Percentiles rank a stretch among this genome's conserved stretches.
phyloP scores from a whole-genome alignment of 345 rosid species.

The Limnanthes douglasii region DNA sequence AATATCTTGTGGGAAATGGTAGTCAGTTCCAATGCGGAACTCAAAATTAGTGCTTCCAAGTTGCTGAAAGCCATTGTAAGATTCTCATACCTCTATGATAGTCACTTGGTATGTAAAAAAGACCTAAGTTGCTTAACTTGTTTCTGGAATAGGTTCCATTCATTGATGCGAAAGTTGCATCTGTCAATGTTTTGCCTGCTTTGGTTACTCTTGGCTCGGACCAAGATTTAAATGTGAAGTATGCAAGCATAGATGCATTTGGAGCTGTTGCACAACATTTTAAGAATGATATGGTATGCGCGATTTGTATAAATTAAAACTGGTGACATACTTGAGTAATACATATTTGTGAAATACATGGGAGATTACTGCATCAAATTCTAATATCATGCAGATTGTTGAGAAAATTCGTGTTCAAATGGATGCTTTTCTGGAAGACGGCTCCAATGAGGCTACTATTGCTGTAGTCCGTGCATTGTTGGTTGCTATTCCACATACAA shows the following conservation, averaged over 20 bases:
- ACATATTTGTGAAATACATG: no score
- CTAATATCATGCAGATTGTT: constrained; percentile 62
- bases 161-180: constrained; percentile 67
- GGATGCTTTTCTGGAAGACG: constrained; percentile 99
- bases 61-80: constrained; percentile 77
- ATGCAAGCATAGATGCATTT: constrained; percentile 94
- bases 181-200: constrained; percentile 80
- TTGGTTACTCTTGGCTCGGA: constrained; percentile 94
- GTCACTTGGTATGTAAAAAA: background rate
- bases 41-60: constrained; percentile 71
- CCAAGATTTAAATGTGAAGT: constrained; percentile 75
- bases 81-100: constrained; percentile 9
- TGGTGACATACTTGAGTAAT: no score
- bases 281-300: constrained; percentile 86
- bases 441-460: constrained; percentile 87
- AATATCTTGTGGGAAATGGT: constrained; percentile 95
- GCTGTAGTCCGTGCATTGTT: constrained; percentile 83
- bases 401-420: constrained; percentile 96
- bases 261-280: constrained; percentile 95
- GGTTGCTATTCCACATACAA: constrained; percentile 86
- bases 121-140: constrained; percentile 3
- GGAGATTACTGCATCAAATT: no score
- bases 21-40: constrained; percentile 57
- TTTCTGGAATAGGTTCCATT: constrained; percentile 48
- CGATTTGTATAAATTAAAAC: no score